Evolutionary conservation across 2,329 filamentous ascomycete genomes (phyloP).

Genomic region (Beauveria caledonica): DNA sequence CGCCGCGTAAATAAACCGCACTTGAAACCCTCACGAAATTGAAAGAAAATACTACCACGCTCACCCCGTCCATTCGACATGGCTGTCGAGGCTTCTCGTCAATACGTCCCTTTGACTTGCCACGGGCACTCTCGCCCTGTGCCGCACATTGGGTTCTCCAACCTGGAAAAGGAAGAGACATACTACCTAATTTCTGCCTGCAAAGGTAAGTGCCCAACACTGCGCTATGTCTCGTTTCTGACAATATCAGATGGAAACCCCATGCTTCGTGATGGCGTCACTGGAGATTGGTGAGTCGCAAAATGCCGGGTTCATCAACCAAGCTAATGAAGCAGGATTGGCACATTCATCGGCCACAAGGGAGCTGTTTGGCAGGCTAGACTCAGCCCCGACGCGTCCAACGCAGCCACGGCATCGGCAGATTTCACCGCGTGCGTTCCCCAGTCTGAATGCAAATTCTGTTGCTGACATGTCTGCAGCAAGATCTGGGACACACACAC

Average conservation of each 20-base stretch:
- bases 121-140: conserved; percentile 91
- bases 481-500: conserved; percentile 97
- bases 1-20: neutral
- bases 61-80: conserved; percentile 16
- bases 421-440: conserved; percentile 80
- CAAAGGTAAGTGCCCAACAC: conserved; percentile 52
- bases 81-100: conserved; percentile 33
- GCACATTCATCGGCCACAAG: conserved; percentile 96
- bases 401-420: conserved; percentile 87
- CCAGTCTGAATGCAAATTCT: neutral
- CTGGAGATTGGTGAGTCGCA: conserved; percentile 70
- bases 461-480: conserved; percentile 39
- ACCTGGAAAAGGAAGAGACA: conserved; percentile 69
- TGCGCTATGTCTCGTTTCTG: conserved; percentile 15
- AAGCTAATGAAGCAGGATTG: conserved; percentile 70
- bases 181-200: conserved; percentile 93
- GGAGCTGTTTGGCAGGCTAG: conserved; percentile 95
- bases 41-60: neutral
- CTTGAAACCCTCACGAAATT: neutral
- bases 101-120: conserved; percentile 83
- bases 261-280: conserved; percentile 93
- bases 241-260: conserved; percentile 75
- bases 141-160: conserved; percentile 84
- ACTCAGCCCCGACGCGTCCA: conserved; percentile 76
- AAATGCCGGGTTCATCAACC: conserved; percentile 12